Conservation (phyloP, 2,329 filamentous ascomycete species). For the Calcarisporium arbuscula region DNA sequence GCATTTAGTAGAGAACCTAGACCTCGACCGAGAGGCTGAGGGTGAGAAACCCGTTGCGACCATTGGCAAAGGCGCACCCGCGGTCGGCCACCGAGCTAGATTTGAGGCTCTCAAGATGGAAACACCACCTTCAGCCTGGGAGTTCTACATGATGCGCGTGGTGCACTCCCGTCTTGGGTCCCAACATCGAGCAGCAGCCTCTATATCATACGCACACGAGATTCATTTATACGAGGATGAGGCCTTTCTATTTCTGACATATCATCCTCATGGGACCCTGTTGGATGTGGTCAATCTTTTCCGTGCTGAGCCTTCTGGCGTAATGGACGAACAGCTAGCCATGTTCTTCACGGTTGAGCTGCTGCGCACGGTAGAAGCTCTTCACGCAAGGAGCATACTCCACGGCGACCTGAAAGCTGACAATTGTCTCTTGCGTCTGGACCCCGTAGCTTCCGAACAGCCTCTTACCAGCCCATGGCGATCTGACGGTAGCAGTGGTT, state of each 20-base stretch:
- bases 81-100: constrained; percentile 45
- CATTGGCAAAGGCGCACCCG: constrained; percentile 58
- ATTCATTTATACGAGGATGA: constrained; percentile 90
- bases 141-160: constrained; percentile 91
- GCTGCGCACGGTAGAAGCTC: constrained; percentile 78
- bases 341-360: constrained; percentile 97
- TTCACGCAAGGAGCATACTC: constrained; percentile 73
- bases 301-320: constrained; percentile 61
- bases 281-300: constrained; percentile 92
- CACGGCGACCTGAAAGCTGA: constrained; percentile 95
- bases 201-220: constrained; percentile 77
- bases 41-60: constrained; percentile 38
- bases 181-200: constrained; percentile 64
- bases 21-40: constrained; percentile 38
- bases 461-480: constrained; percentile 59
- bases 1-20: constrained; percentile 77
- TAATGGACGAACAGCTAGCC: constrained; percentile 83
- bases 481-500: constrained; percentile 68
- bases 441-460: constrained; percentile 35
- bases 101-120: constrained; percentile 95
- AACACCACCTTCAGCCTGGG: constrained; percentile 81
- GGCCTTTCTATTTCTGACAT: constrained; percentile 82
- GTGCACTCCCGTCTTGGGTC: constrained; percentile 70
- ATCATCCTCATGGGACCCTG: constrained; percentile 81
- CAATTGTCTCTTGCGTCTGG: constrained; percentile 86